These are phyloP conservation scores for Cryptococcus wingfieldii DNA, from an alignment of 1,284 basidiomycete genomes.

Conservation along the genomic window DNA sequence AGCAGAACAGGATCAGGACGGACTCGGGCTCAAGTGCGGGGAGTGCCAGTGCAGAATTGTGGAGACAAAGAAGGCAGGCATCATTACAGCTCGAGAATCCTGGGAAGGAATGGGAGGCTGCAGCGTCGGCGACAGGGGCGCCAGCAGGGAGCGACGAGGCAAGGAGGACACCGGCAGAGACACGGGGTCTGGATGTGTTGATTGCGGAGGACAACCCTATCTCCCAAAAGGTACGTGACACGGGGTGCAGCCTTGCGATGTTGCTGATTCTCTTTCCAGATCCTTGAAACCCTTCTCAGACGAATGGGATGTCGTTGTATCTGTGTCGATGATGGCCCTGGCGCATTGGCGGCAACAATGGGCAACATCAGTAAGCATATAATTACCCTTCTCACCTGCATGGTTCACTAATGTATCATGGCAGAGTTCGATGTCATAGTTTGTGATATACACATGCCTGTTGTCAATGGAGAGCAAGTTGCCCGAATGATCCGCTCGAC, in stretches of 20 bases:
- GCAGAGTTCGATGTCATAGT: slow-evolving; percentile 53
- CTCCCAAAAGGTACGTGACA: slow-evolving; percentile 61
- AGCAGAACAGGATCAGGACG: slow-evolving; percentile 80
- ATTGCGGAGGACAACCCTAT: slow-evolving; percentile 98
- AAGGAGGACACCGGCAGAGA: too few species aligned
- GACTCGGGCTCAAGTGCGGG: slow-evolving; percentile 66
- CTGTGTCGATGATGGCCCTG: slow-evolving; percentile 90
- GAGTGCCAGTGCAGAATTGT: slow-evolving; percentile 32
- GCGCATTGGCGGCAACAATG: slow-evolving; percentile 94
- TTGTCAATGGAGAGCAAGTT: slow-evolving; percentile 47
- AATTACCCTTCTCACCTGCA: background rate
- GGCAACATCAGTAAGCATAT: slow-evolving; percentile 79
- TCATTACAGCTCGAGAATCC: slow-evolving; percentile 16
- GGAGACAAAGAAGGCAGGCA: slow-evolving; percentile 26
- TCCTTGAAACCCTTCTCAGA: slow-evolving; percentile 86
- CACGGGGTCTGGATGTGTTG: slow-evolving; percentile 74
- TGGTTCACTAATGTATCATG: background rate
- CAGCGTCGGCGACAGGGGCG: background rate
- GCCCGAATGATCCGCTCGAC: slow-evolving; percentile 50
- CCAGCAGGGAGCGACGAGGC: too few species aligned
- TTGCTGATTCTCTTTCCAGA: slow-evolving; percentile 43
- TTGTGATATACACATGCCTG: slow-evolving; percentile 50
- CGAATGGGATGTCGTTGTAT: slow-evolving; percentile 90
- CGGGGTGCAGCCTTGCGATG: slow-evolving; percentile 3
- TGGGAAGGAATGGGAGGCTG: background rate